Base-by-base conservation (phyloP, 2,329 filamentous ascomycete genomes). In the Aspergillus oerlinghausenensis region DNA sequence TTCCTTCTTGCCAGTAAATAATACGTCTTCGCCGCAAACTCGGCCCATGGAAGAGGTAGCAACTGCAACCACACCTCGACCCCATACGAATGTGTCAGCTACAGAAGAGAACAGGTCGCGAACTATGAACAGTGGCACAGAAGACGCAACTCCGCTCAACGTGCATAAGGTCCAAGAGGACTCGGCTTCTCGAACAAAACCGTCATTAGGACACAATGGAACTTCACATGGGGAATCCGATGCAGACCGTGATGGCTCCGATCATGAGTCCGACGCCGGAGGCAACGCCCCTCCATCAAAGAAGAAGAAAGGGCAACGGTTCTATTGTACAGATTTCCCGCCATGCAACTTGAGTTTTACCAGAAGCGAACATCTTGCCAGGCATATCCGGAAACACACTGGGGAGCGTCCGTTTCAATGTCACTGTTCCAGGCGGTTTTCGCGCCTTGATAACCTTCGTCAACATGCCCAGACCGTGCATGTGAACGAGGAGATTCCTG, bases 401-500 rank as follows among this genome's bases (percentile, higher is more conserved):
- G 94, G 94, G 53, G 94, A 99, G 78, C 87, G 94, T 28, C 94
- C 94, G 0, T 99, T 97, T 67, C 89, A 95, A 74, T 99, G 94
- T 65, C 94, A 97, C 73, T 99, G 94, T 74, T 90, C 88, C 2
- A 85, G 94, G 51, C 85, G 92, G 55, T 99, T 99, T 72, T 97
- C 94, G 9, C 85, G 93, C 50, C 83, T 97, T 49, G 93, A 99
- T 73, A 99, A 99, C 70, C 79, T 99, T 52, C 86, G 94, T 57
- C 94, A 99, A 71, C 94, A 99, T 80, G 94, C 94, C 48, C 92
- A 97, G 73, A 97, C 94, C 0, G 94, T 99, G 1, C 94, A 99
- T 72, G 89, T 96, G 56, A 97, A 97, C 72, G 94, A 97, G 72
- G 92, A 97, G 56, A 99, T 99, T 35, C 94, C 94, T 3, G 86